Evolutionary conservation across 139 green algal species (phyloP), one percentile per base, ranked within the genome.

Genomic region (Chlamydomonas sp.): DNA sequence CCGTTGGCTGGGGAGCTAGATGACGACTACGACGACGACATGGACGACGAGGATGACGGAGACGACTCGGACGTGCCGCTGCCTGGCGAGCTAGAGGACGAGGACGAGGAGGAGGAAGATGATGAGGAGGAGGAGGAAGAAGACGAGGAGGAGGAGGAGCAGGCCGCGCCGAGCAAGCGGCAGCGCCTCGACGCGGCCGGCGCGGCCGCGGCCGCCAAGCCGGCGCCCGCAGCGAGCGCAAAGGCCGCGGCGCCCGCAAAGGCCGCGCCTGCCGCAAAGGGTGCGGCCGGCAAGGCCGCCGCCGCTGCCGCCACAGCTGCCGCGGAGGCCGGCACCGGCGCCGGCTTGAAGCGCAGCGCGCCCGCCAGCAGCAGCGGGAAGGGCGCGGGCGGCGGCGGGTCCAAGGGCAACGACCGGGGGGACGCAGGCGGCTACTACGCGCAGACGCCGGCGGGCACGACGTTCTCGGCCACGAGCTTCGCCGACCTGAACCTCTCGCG

Each of bases 401-500:
- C 62, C 28, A 39, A 29, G 28, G 38, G 2, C 3, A 47, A 29
- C 33, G 43, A 31, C 3, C 3, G 54, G 28, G 38, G 13, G 13
- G 28, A 33, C 22, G 36, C 36, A 58, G 63, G 48, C 30, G 73
- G 58, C 30, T 91, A 89, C 78, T 95, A 86, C 66, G 74, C 76
- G 0, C 39, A 79, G 37, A 79, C 84, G 3, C 80, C 86, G 0
- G 68, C 89, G 39, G 86, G 74, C 47, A 87, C 83, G 24, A 37
- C 22, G 38, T 97, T 94, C 79, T 77, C 28, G 1, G 89, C 87
- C 1, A 29, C 61, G 4, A 84, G 70, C 61, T 97, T 99, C 73
- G 68, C 62, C 2, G 90, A 96, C 65, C 85, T 99, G 10, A 83
- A 95, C 72, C 77, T 99, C 0, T 96, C 90, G 0, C 71, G 90